Conservation (phyloP, 140 eudicot species). For the Flaveria floridana region DNA sequence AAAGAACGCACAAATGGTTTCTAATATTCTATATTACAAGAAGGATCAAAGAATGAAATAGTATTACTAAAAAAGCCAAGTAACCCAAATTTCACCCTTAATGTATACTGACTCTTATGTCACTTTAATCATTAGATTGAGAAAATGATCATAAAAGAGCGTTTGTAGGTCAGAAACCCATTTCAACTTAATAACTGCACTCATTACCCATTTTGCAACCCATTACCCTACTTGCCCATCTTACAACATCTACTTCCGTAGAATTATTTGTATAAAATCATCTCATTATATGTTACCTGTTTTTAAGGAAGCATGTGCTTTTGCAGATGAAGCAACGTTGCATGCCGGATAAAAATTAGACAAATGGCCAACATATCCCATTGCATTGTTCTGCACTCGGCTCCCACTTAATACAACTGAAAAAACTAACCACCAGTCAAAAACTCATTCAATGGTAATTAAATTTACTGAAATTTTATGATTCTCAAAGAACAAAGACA, state of each 20-base stretch:
- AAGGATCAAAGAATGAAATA: not conserved
- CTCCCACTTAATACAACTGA: slow-evolving; percentile 50
- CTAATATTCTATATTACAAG: no score
- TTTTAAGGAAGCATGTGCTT: slow-evolving; percentile 33
- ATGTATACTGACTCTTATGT: not conserved
- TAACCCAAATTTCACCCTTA: not conserved
- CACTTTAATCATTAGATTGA: no score
- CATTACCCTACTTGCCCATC: slow-evolving; percentile 20
- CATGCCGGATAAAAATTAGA: slow-evolving; percentile 40
- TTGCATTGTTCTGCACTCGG: slow-evolving; percentile 50
- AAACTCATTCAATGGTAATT: not conserved
- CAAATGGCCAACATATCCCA: slow-evolving; percentile 40
- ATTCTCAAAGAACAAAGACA: slow-evolving; percentile 2
- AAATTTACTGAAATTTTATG: not conserved
- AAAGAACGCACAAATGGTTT: no score
- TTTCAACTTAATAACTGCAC: not conserved
- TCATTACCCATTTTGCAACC: not conserved
- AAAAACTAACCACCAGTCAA: slow-evolving; percentile 16
- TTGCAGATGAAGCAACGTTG: slow-evolving; percentile 31
- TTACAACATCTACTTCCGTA: not conserved
- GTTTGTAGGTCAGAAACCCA: not conserved
- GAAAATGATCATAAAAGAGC: no score
- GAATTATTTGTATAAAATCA: slow-evolving; percentile 14
- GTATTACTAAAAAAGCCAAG: not conserved
- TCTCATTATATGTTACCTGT: slow-evolving; percentile 35